These are phyloP conservation scores for Globisporangium paddicum DNA, from an alignment of 352 stramenopile species.

Conservation along the genomic window DNA sequence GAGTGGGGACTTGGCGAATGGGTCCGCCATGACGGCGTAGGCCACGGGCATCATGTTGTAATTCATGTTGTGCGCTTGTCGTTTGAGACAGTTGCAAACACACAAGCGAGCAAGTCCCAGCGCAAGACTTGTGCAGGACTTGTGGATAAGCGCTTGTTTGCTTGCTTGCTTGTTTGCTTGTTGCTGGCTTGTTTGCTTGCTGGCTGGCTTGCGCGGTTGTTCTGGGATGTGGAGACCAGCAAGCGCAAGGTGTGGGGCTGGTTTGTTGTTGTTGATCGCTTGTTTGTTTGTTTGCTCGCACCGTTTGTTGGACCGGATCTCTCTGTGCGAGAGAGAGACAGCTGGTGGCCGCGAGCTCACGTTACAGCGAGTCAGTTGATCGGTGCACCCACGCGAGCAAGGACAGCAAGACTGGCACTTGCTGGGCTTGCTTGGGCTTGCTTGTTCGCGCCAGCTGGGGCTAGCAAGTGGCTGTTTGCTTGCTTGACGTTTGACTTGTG, in stretches of 20 bases:
- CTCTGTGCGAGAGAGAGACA: constrained; percentile 4
- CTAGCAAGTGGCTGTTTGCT: background rate
- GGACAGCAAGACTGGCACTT: background rate
- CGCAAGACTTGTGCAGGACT: background rate
- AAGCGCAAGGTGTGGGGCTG: background rate
- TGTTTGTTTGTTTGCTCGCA: background rate
- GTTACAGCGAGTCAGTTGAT: background rate
- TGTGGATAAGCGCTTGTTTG: background rate
- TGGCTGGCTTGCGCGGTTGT: background rate
- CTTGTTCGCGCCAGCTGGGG: background rate
- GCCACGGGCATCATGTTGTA: constrained; percentile 10
- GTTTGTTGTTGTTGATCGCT: background rate
- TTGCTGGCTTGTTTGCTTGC: too few relatives aligned
- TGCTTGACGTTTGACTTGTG: constrained; percentile 2
- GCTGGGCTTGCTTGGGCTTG: constrained; percentile 4
- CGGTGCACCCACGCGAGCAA: too few relatives aligned
- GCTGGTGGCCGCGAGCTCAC: background rate
- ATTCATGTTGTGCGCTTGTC: constrained; percentile 1
- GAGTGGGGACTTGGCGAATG: constrained; percentile 39
- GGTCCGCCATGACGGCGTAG: constrained; percentile 7
- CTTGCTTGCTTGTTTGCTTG: background rate
- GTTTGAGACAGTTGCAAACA: background rate
- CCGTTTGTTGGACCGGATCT: constrained; percentile 3
- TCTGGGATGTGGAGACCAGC: background rate
- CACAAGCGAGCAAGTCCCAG: background rate